These are phyloP conservation scores for Pezicula carpinea DNA, from an alignment of 2,329 filamentous ascomycete genomes.

Conservation along the genomic window DNA sequence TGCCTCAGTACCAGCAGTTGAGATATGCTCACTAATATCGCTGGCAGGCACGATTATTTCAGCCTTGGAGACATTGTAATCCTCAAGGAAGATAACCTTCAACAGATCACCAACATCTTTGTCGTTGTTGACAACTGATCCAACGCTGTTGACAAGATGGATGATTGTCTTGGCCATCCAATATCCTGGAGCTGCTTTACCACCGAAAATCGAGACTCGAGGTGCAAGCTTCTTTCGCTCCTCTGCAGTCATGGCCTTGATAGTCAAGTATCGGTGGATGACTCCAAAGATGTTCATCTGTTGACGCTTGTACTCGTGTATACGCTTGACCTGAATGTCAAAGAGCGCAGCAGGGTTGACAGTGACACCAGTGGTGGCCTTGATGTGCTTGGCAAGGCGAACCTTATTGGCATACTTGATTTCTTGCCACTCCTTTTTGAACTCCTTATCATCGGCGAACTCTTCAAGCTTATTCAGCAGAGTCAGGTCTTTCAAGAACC, in stretches of 20 bases:
- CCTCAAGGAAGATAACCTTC: constrained; percentile 95
- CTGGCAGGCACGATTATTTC: constrained; percentile 94
- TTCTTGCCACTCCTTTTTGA: constrained; percentile 91
- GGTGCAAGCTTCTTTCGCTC: constrained; percentile 83
- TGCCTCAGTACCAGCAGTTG: constrained; percentile 90
- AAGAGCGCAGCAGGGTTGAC: constrained; percentile 89
- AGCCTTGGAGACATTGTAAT: constrained; percentile 99
- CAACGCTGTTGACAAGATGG: constrained; percentile 90
- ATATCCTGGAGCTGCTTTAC: constrained; percentile 96
- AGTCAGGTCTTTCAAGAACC: constrained; percentile 87
- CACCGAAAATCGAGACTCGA: constrained; percentile 92
- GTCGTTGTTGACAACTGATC: constrained; percentile 86
- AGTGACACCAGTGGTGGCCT: constrained; percentile 69
- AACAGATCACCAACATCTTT: constrained; percentile 86
- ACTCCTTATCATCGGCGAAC: constrained; percentile 79
- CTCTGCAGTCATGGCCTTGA: constrained; percentile 80
- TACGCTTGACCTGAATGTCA: constrained; percentile 97
- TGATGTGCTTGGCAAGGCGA: constrained; percentile 85
- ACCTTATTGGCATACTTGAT: constrained; percentile 98
- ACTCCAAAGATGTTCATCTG: constrained; percentile 99
- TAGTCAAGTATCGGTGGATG: constrained; percentile 85
- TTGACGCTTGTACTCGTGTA: constrained; percentile 98
- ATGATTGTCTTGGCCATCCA: constrained; percentile 99
- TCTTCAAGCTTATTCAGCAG: constrained; percentile 79
- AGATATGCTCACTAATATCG: constrained; percentile 97